A percentile compares a stretch with the other conserved stretches of the same genome.
Conservation (phyloP, 176 grass and related monocot genomes). For the Zoysia pacifica region DNA sequence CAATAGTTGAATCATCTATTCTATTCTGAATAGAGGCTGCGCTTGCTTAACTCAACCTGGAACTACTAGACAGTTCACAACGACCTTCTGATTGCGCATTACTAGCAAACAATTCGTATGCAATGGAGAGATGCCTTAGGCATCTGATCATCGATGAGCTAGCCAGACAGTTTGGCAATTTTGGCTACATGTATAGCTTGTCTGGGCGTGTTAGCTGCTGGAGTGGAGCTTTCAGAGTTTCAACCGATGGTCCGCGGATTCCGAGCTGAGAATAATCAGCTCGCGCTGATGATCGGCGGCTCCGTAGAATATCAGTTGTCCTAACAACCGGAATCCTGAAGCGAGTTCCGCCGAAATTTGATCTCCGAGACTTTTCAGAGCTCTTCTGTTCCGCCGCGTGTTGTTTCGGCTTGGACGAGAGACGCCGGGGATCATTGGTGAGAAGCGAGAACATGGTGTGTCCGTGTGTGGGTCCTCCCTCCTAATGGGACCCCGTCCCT, state of each 20-base stretch:
- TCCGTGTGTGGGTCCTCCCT: neutral
- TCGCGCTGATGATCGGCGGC: neutral
- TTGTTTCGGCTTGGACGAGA: neutral
- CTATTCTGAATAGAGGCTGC: neutral
- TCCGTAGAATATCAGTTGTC: neutral
- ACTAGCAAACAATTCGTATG: neutral
- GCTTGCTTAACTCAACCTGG: neutral
- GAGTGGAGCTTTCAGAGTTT: neutral
- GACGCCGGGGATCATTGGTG: conserved; percentile 10
- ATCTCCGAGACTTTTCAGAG: neutral
- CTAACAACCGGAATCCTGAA: neutral
- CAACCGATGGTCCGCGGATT: neutral
- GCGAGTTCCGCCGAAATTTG: neutral
- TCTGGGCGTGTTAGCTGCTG: neutral
- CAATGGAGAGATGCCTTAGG: neutral
- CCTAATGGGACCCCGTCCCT: neutral
- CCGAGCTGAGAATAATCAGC: neutral
- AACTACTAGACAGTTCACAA: neutral
- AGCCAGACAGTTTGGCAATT: conserved; percentile 7
- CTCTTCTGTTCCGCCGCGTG: neutral
- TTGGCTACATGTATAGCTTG: neutral
- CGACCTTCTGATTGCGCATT: neutral
- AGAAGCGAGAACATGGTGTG: conserved; percentile 17
- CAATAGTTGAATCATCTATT: neutral
- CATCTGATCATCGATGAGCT: neutral